These are phyloP conservation scores for Kalmusia sp. DNA, from an alignment of 2,329 filamentous ascomycete species.

Conservation along the genomic window DNA sequence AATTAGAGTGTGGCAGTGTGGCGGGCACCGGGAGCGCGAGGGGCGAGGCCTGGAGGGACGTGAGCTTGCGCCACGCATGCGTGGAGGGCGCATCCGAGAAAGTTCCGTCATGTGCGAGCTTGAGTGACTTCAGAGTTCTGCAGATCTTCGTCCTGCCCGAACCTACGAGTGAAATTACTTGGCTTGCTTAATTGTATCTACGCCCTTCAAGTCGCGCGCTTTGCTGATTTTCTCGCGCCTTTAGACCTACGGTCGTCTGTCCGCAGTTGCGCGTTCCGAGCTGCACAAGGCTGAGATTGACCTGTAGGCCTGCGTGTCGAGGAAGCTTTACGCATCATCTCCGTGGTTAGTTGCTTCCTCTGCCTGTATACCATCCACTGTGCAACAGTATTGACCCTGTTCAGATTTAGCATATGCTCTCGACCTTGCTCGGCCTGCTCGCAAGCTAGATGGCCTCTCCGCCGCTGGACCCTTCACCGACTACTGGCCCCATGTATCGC, in stretches of 20 bases:
- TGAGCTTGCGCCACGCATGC: background rate
- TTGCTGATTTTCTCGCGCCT: background rate
- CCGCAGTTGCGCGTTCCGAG: slow-evolving; percentile 1
- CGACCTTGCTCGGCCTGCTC: slow-evolving; percentile 1
- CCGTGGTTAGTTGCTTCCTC: background rate
- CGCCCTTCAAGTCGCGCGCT: background rate
- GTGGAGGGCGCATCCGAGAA: background rate
- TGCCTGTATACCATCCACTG: background rate
- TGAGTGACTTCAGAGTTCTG: background rate
- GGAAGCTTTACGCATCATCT: background rate
- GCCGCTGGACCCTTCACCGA: background rate
- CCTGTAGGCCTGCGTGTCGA: background rate
- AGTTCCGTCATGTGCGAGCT: background rate
- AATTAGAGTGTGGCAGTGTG: background rate
- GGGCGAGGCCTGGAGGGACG: background rate
- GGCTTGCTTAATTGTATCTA: too few relatives aligned
- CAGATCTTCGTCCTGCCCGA: background rate
- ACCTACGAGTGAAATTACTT: too few relatives aligned
- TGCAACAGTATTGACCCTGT: background rate
- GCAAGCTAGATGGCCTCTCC: background rate
- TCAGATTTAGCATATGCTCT: background rate
- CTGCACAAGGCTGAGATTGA: background rate
- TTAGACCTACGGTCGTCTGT: background rate
- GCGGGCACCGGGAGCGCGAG: background rate
- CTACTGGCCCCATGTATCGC: background rate